Evolutionary conservation across 805 yeast species (phyloP), one percentile per base, ranked within the genome.

Genomic region (Brettanomyces custersianus): DNA sequence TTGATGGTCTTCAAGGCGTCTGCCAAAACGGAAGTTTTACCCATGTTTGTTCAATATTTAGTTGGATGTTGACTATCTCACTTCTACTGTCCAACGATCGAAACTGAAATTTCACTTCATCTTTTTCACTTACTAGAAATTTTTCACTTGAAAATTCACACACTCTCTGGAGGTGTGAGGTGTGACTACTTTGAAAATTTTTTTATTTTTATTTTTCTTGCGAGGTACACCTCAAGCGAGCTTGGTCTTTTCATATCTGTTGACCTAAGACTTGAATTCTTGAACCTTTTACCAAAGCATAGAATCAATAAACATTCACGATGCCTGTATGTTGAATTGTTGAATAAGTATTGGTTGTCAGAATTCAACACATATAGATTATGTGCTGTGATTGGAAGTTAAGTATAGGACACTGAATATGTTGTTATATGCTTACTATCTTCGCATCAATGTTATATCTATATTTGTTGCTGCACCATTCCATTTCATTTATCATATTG

Each of bases 1-100:
- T 87, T 86, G 72, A 88, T 88, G 60, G 95, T 80, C 74, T 88
- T 88, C 61, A 88, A 81, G 65, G 96, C 96, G 75, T 88, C 96
- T 65, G 95, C 96, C 69, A 88, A 83, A 70, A 84, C 96, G 59
- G 96, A 88, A 55, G 96, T 77, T 77, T 96, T 88, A 68, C 96
- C 85, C 96, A 88, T 87, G 65, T 63, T 74, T 25, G 28, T 8
- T 25, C 15, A 52, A 17, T 29, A 29, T n/a, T n/a, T n/a, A n/a
- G n/a, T n/a, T n/a, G n/a, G n/a, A n/a, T n/a, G n/a, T n/a, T n/a
- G n/a, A n/a, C n/a, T n/a, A n/a, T n/a, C n/a, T n/a, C n/a, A n/a
- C n/a, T n/a, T n/a, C n/a, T n/a, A n/a, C n/a, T n/a, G n/a, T n/a
- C n/a, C n/a, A n/a, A n/a, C n/a, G n/a, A n/a, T n/a, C n/a, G n/a